A percentile compares a stretch with the other conserved stretches of the same genome.
Evolutionary conservation across 306 rosid species (phyloP).

Genomic region (Gynostemma pentaphyllum): DNA sequence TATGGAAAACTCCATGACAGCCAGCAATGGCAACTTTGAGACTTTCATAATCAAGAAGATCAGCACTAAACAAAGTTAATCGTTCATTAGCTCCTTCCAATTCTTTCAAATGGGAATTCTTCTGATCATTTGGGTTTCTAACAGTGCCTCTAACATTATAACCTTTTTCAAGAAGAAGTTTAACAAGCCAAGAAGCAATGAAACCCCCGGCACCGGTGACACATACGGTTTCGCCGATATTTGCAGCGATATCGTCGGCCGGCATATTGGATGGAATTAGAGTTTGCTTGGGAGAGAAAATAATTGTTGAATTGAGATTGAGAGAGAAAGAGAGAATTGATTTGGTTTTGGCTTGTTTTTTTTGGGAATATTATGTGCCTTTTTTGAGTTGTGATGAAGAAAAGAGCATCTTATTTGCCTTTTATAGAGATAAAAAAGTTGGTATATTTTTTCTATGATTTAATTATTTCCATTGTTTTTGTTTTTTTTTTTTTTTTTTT

Average conservation of each 20-base stretch:
- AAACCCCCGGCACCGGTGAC: slow-evolving; percentile 93
- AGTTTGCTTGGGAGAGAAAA: too few relatives aligned
- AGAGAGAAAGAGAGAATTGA: too few relatives aligned
- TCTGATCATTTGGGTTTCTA: slow-evolving; percentile 71
- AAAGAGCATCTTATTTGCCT: too few relatives aligned
- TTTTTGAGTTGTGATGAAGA: too few relatives aligned
- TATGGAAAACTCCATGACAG: slow-evolving; percentile 67
- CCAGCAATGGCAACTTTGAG: slow-evolving; percentile 42
- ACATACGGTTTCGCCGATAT: slow-evolving; percentile 44
- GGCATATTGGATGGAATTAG: slow-evolving; percentile 28
- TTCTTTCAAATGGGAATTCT: slow-evolving; percentile 60
- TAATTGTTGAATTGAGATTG: too few relatives aligned
- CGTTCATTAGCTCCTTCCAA: slow-evolving; percentile 75
- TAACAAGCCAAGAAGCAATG: slow-evolving; percentile 84
- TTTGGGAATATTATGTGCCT: too few relatives aligned
- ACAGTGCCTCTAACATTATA: slow-evolving; percentile 70
- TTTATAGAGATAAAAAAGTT: too few relatives aligned
- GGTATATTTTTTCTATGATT: too few relatives aligned
- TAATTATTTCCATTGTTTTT: too few relatives aligned
- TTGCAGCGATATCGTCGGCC: slow-evolving; percentile 6
- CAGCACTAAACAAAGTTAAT: slow-evolving; percentile 43
- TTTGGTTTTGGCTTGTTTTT: too few relatives aligned
- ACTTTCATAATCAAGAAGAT: slow-evolving; percentile 55
- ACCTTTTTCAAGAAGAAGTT: slow-evolving; percentile 54
- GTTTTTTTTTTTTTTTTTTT: too few relatives aligned